phyloP scores from a whole-genome alignment of 2,329 filamentous ascomycete species.

The Fusarium globosum region DNA sequence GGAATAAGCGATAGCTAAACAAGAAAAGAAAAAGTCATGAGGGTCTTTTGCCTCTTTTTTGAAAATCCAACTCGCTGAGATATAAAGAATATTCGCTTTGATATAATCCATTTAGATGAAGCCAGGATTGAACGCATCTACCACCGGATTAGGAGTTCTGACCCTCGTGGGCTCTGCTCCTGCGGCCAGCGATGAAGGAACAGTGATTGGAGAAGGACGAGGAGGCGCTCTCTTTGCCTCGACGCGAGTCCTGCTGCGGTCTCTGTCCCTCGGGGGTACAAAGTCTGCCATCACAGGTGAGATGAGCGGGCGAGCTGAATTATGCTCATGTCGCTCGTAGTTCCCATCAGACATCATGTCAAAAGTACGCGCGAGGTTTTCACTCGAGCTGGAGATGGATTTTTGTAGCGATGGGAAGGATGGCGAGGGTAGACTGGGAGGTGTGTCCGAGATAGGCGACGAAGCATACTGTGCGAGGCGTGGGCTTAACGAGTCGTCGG shows the following conservation, averaged over 20 bases:
- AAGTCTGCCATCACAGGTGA: slow-evolving; percentile 49
- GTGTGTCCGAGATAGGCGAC: slow-evolving; percentile 44
- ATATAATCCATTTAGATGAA: slow-evolving; percentile 35
- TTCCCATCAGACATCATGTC: slow-evolving; percentile 42
- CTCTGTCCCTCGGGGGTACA: slow-evolving; percentile 28
- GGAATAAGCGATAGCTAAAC: slow-evolving; percentile 9
- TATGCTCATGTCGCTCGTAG: background rate
- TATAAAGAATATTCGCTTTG: background rate
- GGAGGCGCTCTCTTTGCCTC: slow-evolving; percentile 51
- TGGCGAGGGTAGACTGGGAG: slow-evolving; percentile 51
- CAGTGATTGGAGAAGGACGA: slow-evolving; percentile 45
- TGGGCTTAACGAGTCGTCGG: slow-evolving; percentile 9
- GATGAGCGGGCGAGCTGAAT: slow-evolving; percentile 40
- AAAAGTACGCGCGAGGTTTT: slow-evolving; percentile 48
- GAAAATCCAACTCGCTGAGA: slow-evolving; percentile 12
- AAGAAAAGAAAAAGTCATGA: slow-evolving; percentile 29
- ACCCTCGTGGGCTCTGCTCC: slow-evolving; percentile 15
- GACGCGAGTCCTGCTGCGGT: slow-evolving; percentile 39
- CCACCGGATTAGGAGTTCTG: slow-evolving; percentile 37
- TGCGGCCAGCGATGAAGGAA: slow-evolving; percentile 40
- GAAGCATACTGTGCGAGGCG: slow-evolving; percentile 41
- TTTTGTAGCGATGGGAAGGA: slow-evolving; percentile 51
- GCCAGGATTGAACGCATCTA: slow-evolving; percentile 41
- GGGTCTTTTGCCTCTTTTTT: slow-evolving; percentile 13
- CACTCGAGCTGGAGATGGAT: slow-evolving; percentile 49